Evolutionary conservation across 73 alveolate species (phyloP).

Genomic region (Paramecium sexaurelia): DNA sequence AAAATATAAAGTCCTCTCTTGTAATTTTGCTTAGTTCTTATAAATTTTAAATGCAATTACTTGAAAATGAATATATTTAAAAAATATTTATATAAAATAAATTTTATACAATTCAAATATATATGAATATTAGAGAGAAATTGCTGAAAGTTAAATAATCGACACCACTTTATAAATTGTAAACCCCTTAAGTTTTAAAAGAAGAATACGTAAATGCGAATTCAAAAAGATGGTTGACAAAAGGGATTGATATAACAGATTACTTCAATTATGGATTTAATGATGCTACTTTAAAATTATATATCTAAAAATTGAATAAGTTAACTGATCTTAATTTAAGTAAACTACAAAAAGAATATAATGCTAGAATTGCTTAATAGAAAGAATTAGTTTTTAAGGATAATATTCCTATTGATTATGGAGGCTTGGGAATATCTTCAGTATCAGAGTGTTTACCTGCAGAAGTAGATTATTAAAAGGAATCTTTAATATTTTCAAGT

Average conservation of each 20-base stretch:
- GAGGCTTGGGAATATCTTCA: conserved; percentile 4
- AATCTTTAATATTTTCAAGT: background rate
- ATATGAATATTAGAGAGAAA: conserved; percentile 28
- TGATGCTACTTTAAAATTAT: conserved; percentile 47
- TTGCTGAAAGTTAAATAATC: background rate
- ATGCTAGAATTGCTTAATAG: background rate
- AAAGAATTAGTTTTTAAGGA: background rate
- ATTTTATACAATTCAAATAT: background rate
- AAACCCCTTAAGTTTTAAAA: conserved; percentile 9
- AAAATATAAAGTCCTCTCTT: no score
- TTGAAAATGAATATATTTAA: background rate
- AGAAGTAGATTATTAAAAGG: background rate
- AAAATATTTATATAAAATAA: background rate
- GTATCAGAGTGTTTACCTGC: background rate
- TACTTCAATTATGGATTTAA: conserved; percentile 53
- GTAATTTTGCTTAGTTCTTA: no score
- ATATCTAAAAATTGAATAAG: background rate
- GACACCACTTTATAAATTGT: background rate
- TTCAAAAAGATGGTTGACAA: conserved; percentile 7
- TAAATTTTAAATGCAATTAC: background rate
- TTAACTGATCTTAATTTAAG: conserved; percentile 23
- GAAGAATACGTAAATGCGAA: background rate
- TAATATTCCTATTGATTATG: conserved; percentile 44
- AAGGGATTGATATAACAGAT: conserved; percentile 48
- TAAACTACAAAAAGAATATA: conserved; percentile 21